A percentile compares a stretch with the other conserved stretches of the same genome.
These are phyloP conservation scores for Candida mesenterica DNA, from an alignment of 1,139 yeast genomes.

Conservation along the genomic window DNA sequence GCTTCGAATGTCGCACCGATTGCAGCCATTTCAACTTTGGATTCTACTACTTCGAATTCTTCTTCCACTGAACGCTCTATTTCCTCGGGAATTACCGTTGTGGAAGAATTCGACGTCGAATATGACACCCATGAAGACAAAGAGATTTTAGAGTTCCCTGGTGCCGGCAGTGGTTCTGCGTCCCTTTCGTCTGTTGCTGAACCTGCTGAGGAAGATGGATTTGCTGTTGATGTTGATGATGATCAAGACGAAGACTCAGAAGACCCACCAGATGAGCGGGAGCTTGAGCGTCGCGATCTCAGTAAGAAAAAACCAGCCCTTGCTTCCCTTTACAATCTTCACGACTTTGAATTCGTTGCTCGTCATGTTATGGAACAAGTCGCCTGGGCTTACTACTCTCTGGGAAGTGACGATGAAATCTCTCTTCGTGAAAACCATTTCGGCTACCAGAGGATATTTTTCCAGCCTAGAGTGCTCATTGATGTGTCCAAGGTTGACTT, in stretches of 20 bases:
- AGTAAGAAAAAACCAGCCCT: constrained; percentile 55
- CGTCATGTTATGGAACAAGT: constrained; percentile 68
- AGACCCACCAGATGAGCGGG: constrained; percentile 31
- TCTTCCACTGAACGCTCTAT: constrained; percentile 1
- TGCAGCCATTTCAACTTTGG: not conserved
- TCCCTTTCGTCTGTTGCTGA: not conserved
- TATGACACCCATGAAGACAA: constrained; percentile 44
- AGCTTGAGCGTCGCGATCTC: constrained; percentile 21
- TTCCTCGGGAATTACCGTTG: constrained; percentile 15
- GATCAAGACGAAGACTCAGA: constrained; percentile 21
- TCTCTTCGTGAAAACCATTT: constrained; percentile 85
- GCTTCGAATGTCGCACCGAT: not conserved
- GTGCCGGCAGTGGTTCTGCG: not conserved
- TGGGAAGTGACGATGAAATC: constrained; percentile 92
- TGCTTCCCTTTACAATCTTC: constrained; percentile 64
- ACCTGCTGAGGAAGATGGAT: not conserved
- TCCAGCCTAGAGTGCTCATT: constrained; percentile 76
- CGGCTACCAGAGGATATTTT: constrained; percentile 82
- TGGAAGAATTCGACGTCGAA: constrained; percentile 47
- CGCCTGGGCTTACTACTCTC: constrained; percentile 91
- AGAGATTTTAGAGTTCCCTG: constrained; percentile 22
- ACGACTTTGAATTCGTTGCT: constrained; percentile 85
- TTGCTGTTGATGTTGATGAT: not conserved
- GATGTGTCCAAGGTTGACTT: constrained; percentile 54
- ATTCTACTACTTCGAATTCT: not conserved